A percentile compares a stretch with the other conserved stretches of the same genome.
These are phyloP conservation scores for Mycosarcoma mackinlayi DNA, from an alignment of 1,284 basidiomycete genomes.

Conservation along the genomic window DNA sequence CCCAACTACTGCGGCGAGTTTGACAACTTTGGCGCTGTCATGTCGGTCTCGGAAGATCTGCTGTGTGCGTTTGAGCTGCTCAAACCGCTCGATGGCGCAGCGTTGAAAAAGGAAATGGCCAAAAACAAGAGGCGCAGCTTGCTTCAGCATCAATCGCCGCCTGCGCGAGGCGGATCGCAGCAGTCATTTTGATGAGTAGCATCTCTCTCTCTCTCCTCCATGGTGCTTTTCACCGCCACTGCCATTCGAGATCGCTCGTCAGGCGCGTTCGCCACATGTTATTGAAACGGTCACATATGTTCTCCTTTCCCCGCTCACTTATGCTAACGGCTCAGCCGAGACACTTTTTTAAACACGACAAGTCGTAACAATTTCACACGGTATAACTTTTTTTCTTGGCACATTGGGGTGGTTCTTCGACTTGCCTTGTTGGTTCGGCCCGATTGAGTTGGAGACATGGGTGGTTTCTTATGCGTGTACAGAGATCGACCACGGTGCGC, in stretches of 20 bases:
- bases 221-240: too few species aligned
- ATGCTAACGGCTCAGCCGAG: not conserved
- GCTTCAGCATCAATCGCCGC: slow-evolving; percentile 37
- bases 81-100: slow-evolving; percentile 90
- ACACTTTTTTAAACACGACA: too few species aligned
- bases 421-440: not conserved
- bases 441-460: not conserved
- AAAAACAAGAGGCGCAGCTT: slow-evolving; percentile 93
- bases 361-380: too few species aligned
- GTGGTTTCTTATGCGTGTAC: not conserved
- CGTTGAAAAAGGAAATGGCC: slow-evolving; percentile 97
- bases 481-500: too few species aligned
- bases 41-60: slow-evolving; percentile 94
- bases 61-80: slow-evolving; percentile 97
- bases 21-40: slow-evolving; percentile 87
- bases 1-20: slow-evolving; percentile 94
- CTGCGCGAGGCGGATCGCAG: slow-evolving; percentile 19
- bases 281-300: slow-evolving; percentile 10
- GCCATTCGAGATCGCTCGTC: too few species aligned
- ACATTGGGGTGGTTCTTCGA: not conserved
- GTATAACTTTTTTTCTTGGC: too few species aligned
- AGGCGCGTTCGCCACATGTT: not conserved
- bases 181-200: slow-evolving; percentile 23
- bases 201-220: not conserved
- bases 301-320: not conserved